phyloP scores from a whole-genome alignment of 2,329 filamentous ascomycete species.

The Phialocephala subalpina region DNA sequence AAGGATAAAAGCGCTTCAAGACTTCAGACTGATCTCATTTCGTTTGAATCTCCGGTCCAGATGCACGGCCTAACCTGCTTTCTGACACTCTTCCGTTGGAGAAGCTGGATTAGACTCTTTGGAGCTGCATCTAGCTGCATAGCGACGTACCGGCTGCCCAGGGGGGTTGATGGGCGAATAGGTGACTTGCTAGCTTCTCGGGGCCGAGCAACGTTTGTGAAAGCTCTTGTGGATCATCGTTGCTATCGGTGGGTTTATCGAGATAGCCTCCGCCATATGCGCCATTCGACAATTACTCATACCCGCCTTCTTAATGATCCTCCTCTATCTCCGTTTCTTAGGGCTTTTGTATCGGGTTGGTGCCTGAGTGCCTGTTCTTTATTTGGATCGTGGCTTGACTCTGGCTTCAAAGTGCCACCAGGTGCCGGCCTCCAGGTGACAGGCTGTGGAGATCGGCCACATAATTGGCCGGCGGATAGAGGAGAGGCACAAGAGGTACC shows the following conservation, averaged over 20 bases:
- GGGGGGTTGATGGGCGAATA: background rate
- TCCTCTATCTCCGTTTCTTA: background rate
- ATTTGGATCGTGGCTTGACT: slow-evolving; percentile 21
- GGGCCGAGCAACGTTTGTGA: background rate
- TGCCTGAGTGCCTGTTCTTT: slow-evolving; percentile 8
- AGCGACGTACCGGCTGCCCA: background rate
- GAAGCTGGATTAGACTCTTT: background rate
- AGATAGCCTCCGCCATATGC: slow-evolving; percentile 8
- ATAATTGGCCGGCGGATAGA: slow-evolving; percentile 19
- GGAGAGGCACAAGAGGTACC: background rate
- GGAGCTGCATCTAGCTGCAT: background rate
- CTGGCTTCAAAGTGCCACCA: slow-evolving; percentile 10
- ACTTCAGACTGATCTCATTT: slow-evolving; percentile 6
- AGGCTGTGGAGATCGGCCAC: slow-evolving; percentile 8
- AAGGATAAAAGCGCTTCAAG: background rate
- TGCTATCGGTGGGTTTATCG: slow-evolving; percentile 11
- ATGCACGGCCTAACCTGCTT: background rate
- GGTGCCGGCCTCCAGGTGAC: slow-evolving; percentile 9
- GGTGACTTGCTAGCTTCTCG: slow-evolving; percentile 4
- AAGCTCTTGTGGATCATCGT: background rate
- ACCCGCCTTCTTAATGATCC: slow-evolving; percentile 4
- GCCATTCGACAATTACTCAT: background rate
- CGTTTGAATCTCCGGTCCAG: background rate
- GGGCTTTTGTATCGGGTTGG: background rate
- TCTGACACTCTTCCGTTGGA: background rate